A percentile compares a stretch with the other conserved stretches of the same genome.
These are phyloP conservation scores for Acanthamoeba triangularis DNA, from an alignment of 208 protist genomes.

Conservation along the genomic window DNA sequence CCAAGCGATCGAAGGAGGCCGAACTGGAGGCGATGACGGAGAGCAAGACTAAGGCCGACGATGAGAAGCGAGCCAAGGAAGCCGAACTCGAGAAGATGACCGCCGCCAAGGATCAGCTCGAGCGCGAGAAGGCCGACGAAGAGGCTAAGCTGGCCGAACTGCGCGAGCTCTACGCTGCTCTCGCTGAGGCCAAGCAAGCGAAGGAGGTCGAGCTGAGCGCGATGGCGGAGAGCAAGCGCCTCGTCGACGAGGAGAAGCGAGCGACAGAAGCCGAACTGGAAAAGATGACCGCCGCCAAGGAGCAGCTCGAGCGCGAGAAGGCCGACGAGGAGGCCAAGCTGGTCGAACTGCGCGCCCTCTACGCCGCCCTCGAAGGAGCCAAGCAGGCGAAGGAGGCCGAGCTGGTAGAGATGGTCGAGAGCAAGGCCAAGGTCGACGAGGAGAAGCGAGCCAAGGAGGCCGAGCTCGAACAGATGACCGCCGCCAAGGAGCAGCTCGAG, in stretches of 20 bases:
- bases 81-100: background rate
- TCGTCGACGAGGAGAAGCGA: background rate
- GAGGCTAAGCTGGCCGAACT: too few species aligned
- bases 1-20: background rate
- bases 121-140: background rate
- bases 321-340: background rate
- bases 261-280: background rate
- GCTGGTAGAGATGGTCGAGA: background rate
- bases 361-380: background rate
- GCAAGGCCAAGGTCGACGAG: background rate
- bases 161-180: background rate
- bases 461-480: background rate
- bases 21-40: background rate
- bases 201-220: slow-evolving; percentile 12
- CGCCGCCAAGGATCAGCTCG: background rate
- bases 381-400: background rate
- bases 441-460: background rate
- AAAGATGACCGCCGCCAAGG: background rate
- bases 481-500: slow-evolving; percentile 32
- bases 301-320: slow-evolving; percentile 24
- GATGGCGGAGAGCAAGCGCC: background rate
- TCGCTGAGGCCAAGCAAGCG: background rate
- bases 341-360: background rate
- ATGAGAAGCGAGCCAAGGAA: too few species aligned
- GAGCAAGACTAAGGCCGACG: too few species aligned